Conservation (phyloP, 169 alveolate genomes). For the Eimeria necatrix region DNA sequence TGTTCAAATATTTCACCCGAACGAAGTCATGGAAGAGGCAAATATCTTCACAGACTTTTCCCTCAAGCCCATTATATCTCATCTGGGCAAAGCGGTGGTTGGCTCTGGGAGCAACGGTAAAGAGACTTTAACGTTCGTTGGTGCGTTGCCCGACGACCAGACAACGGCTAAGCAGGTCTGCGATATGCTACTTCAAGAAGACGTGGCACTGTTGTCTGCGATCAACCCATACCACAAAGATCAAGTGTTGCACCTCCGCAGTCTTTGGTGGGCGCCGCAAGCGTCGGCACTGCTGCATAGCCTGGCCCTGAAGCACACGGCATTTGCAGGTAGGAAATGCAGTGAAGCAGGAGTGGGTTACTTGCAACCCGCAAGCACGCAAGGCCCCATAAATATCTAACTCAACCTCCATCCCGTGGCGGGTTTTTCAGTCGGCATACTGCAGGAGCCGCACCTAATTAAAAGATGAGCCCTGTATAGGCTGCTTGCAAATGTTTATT, state of each 20-base stretch:
- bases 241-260: constrained; percentile 69
- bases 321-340: constrained; percentile 46
- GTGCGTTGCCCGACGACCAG: not conserved
- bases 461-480: too few relatives aligned
- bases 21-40: constrained; percentile 74
- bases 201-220: constrained; percentile 68
- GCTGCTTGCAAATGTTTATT: not conserved
- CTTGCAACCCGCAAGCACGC: not conserved
- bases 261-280: constrained; percentile 77
- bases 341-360: not conserved
- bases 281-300: constrained; percentile 67
- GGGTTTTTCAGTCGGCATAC: not conserved
- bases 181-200: constrained; percentile 66
- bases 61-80: constrained; percentile 32
- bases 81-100: constrained; percentile 7
- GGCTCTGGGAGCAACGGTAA: constrained; percentile 11
- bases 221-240: constrained; percentile 47
- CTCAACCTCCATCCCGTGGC: not conserved
- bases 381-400: not conserved
- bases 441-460: too few relatives aligned
- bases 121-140: not conserved
- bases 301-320: constrained; percentile 69
- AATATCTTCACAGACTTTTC: constrained; percentile 55
- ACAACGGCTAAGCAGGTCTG: constrained; percentile 37
- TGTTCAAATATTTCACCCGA: constrained; percentile 72